Base-by-base conservation (phyloP, 352 stramenopile genomes). In the Globisporangium parvum region DNA sequence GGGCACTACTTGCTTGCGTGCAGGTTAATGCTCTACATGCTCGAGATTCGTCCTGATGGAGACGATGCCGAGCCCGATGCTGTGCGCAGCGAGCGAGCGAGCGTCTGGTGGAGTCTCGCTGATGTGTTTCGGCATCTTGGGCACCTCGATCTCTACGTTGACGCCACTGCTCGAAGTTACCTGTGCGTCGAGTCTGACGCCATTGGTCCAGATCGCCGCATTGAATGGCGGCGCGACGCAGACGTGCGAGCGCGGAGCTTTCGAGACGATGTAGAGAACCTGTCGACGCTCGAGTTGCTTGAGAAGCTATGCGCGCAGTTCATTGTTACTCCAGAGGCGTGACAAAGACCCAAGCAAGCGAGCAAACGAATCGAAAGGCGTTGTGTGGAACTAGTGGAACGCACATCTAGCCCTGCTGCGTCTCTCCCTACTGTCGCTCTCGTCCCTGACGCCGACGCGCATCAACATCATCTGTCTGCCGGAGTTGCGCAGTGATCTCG, bases 71-170 rank as follows among this genome's bases (percentile, higher is more conserved):
- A 26, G 20, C 41, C 26, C 5, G 52, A 63, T 17, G 4, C 17
- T 6, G 44, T 51, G n/a, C 37, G 37, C 45, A 53, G 44, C 12
- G 67, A 75, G 33, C 47, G 46, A 18, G 62, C 57, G 15, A 49
- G 47, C 3, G 62, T 67, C 28, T 91, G 78, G 78, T 77, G 76
- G 66, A 62, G 49, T 20, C 66, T 91, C n/a, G 71, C 70, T 3
- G 78, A 91, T 57, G 58, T 69, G 8, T 85, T 88, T 59, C 75
- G 75, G 0, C 80, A 88, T 47, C 53, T 91, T 20, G 76, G 76
- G 0, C 62, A 72, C 18, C 17, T 86, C 6, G 76, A 85, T 11
- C 51, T 83, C 48, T 86, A 82, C 42, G 51, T 86, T 0, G 68
- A 75, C 21, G 76, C 68, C 12, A 65, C 50, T 10, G 52, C 48